These are phyloP conservation scores for Chamaecyparis obtusa DNA, from an alignment of 75 land plant species.

Conservation along the genomic window DNA sequence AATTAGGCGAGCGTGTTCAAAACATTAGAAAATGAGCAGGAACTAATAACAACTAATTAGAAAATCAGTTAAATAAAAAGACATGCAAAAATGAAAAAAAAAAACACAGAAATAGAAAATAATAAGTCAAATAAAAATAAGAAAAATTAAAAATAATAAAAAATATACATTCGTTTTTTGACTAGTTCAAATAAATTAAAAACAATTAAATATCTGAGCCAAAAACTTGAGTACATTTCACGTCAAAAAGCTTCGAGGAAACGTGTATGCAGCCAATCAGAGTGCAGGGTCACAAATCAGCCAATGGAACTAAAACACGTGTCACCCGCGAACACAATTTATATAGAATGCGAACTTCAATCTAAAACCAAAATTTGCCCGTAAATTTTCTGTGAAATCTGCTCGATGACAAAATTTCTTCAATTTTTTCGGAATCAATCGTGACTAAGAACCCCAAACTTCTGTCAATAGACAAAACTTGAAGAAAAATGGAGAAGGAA, in stretches of 20 bases:
- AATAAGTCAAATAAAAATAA: no score
- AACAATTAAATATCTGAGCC: neutral
- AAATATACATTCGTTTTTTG: conserved; percentile 16
- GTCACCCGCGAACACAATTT: neutral
- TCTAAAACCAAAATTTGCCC: neutral
- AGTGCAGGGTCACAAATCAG: neutral
- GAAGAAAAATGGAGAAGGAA: conserved; percentile 45
- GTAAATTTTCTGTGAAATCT: no score
- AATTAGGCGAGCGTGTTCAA: no score
- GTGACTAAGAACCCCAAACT: neutral
- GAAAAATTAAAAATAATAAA: no score
- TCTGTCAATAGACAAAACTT: neutral
- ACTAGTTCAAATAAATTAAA: no score
- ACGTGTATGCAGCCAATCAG: neutral
- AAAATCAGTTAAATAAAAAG: no score
- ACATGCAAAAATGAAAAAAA: no score
- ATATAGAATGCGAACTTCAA: neutral
- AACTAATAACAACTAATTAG: no score
- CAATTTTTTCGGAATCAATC: neutral
- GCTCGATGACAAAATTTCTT: neutral
- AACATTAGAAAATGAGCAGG: no score
- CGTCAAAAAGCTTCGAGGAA: neutral
- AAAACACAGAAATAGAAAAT: no score
- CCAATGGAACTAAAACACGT: neutral
- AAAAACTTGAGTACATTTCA: no score